phyloP scores from a whole-genome alignment of 2,329 filamentous ascomycete genomes.

The Ophiosphaerella herpotricha region DNA sequence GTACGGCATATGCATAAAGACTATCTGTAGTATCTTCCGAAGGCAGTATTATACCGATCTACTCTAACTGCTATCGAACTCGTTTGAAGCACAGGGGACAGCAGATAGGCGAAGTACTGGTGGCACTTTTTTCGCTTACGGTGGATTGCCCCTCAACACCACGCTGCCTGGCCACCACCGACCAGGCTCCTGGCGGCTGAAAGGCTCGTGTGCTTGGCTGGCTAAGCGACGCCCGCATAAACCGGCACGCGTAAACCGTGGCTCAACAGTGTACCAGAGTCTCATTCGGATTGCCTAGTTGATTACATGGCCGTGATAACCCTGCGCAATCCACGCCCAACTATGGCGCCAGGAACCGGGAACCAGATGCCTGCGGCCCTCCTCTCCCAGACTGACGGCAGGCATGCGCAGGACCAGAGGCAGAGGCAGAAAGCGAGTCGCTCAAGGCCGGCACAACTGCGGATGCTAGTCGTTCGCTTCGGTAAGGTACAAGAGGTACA shows the following conservation, averaged over 20 bases:
- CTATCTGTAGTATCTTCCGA: no score
- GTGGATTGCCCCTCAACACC: constrained; percentile 34
- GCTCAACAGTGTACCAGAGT: constrained; percentile 7
- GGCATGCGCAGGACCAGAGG: no score
- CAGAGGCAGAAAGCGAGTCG: constrained; percentile 1
- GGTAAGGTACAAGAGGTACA: constrained; percentile 46
- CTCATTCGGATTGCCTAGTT: background rate
- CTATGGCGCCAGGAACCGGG: background rate
- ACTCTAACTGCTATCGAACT: no score
- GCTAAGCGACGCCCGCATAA: constrained; percentile 21
- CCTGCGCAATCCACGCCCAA: background rate
- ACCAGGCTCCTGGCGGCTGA: constrained; percentile 21
- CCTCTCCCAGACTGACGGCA: no score
- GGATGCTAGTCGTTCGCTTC: constrained; percentile 45
- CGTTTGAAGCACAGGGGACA: no score
- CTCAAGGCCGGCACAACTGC: constrained; percentile 19
- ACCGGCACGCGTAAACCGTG: constrained; percentile 9
- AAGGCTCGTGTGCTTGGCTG: constrained; percentile 22
- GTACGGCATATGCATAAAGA: no score
- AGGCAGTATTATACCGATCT: no score
- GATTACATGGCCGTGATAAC: background rate
- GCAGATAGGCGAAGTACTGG: no score
- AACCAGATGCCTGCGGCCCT: no score
- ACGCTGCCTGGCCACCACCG: constrained; percentile 31
- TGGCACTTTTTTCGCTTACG: background rate